Conservation (phyloP, 2,329 filamentous ascomycete species). For the Fusarium pininemorale region DNA sequence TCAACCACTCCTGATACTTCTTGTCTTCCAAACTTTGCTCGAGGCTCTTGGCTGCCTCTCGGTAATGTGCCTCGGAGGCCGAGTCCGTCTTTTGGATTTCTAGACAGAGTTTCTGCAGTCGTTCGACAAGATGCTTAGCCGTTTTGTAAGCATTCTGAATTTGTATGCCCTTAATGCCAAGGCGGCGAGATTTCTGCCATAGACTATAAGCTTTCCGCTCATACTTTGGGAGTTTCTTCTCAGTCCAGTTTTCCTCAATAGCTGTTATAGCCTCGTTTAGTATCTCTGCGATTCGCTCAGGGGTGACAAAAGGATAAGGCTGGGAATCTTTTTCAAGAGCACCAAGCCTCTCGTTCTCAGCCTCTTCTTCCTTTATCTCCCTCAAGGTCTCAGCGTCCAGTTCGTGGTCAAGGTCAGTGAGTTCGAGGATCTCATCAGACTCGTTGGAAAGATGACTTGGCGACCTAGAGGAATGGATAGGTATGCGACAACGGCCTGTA, state of each 20-base stretch:
- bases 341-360: conserved; percentile 14
- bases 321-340: not conserved
- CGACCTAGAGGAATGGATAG: conserved; percentile 19
- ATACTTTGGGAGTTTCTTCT: conserved; percentile 64
- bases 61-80: conserved; percentile 61
- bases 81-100: conserved; percentile 65
- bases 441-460: conserved; percentile 5
- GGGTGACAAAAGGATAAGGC: conserved; percentile 45
- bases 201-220: conserved; percentile 65
- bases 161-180: conserved; percentile 47
- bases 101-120: conserved; percentile 64
- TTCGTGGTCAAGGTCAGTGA: conserved; percentile 39
- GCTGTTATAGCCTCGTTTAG: conserved; percentile 54
- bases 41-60: conserved; percentile 65
- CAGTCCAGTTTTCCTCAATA: conserved; percentile 65
- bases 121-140: conserved; percentile 55
- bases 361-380: conserved; percentile 64
- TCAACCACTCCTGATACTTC: conserved; percentile 61
- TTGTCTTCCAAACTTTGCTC: conserved; percentile 72
- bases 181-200: conserved; percentile 67
- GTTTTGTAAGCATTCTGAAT: conserved; percentile 55
- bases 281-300: conserved; percentile 42
- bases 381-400: conserved; percentile 65
- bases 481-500: conserved; percentile 36
- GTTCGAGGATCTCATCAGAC: conserved; percentile 11